Percentiles rank a stretch among this genome's conserved stretches.
Conservation (phyloP, 2,329 filamentous ascomycete species). For the Scolecobasidium constrictum region DNA sequence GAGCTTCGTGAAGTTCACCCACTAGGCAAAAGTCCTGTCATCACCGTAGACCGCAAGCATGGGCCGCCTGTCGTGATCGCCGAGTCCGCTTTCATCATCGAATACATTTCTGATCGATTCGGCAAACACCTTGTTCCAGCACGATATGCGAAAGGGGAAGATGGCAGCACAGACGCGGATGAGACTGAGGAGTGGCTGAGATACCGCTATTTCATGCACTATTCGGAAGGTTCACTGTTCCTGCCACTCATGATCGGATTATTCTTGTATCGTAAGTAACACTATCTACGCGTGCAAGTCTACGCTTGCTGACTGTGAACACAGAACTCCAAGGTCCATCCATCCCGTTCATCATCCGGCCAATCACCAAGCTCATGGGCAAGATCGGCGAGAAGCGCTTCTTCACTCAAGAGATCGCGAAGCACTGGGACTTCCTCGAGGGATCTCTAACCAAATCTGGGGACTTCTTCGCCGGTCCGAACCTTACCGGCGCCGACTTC, state of each 20-base stretch:
- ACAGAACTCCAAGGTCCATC: conserved; percentile 36
- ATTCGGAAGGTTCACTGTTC: conserved; percentile 70
- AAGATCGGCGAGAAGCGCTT: conserved; percentile 33
- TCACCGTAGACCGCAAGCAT: conserved; percentile 48
- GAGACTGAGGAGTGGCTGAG: conserved; percentile 51
- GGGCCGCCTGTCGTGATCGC: conserved; percentile 53
- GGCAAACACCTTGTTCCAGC: conserved; percentile 40
- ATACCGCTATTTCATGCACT: conserved; percentile 66
- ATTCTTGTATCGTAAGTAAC: conserved; percentile 48
- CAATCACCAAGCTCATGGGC: conserved; percentile 47
- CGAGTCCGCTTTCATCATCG: conserved; percentile 69
- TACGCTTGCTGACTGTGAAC: too few species aligned
- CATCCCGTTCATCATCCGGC: conserved; percentile 59
- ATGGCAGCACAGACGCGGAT: conserved; percentile 42
- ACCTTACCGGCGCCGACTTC: conserved; percentile 40
- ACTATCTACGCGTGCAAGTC: background rate
- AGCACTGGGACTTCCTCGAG: conserved; percentile 40
- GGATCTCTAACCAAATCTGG: conserved; percentile 36
- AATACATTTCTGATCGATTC: conserved; percentile 68
- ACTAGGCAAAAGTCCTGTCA: conserved; percentile 74
- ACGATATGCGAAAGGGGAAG: conserved; percentile 41
- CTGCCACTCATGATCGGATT: conserved; percentile 60
- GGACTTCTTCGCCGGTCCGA: conserved; percentile 37
- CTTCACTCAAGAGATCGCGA: conserved; percentile 35
- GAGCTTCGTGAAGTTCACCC: conserved; percentile 71